These are phyloP conservation scores for Mycena rebaudengoi DNA, from an alignment of 768 basidiomycete genomes.

Conservation along the genomic window DNA sequence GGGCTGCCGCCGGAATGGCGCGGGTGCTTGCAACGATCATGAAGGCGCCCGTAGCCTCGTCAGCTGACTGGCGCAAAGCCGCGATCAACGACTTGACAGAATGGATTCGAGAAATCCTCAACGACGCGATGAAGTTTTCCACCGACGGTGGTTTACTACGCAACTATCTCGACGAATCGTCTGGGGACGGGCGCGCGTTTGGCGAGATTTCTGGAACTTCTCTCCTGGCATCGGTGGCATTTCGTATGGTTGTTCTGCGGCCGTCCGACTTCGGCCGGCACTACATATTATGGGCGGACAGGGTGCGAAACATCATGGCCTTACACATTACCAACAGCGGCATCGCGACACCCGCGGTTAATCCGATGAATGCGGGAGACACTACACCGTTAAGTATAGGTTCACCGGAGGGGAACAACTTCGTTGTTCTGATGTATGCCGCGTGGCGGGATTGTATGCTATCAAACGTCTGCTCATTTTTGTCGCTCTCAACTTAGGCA, in stretches of 20 bases:
- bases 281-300: slow-evolving; percentile 37
- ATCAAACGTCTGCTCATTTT: slow-evolving; percentile 30
- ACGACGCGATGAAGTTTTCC: slow-evolving; percentile 46
- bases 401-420: slow-evolving; percentile 46
- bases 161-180: slow-evolving; percentile 48
- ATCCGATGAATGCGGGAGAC: slow-evolving; percentile 46
- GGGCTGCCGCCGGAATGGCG: slow-evolving; percentile 34
- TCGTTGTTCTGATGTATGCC: slow-evolving; percentile 47
- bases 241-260: slow-evolving; percentile 41
- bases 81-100: slow-evolving; percentile 41
- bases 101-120: slow-evolving; percentile 56
- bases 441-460: slow-evolving; percentile 50
- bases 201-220: slow-evolving; percentile 55
- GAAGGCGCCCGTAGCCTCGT: slow-evolving; percentile 46
- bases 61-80: slow-evolving; percentile 29
- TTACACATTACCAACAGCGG: slow-evolving; percentile 39
- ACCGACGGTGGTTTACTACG: slow-evolving; percentile 46
- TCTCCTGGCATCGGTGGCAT: slow-evolving; percentile 48
- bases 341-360: slow-evolving; percentile 45
- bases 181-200: slow-evolving; percentile 39
- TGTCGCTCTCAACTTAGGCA: no score
- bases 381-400: slow-evolving; percentile 41
- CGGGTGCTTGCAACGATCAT: slow-evolving; percentile 52
- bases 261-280: slow-evolving; percentile 22
- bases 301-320: slow-evolving; percentile 36